Base-by-base conservation (phyloP, 2,329 filamentous ascomycete genomes). In the Fusarium sororula region DNA sequence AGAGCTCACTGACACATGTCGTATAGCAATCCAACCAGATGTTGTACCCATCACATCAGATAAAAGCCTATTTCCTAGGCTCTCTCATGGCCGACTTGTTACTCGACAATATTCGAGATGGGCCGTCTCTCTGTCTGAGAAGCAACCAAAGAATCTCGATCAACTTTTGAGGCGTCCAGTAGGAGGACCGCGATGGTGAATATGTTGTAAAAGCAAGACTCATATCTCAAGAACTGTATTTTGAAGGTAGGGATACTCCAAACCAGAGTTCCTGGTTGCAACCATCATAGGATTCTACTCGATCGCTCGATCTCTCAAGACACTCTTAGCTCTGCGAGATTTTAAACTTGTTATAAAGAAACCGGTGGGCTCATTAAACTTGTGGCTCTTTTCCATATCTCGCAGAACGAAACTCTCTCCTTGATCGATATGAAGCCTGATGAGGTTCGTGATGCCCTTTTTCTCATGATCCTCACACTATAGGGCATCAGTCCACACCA, bases 261-360 rank as follows among this genome's bases (percentile, higher is more conserved):
- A 48, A n/a, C 39, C 51, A n/a, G 37, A 54, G 24, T 39, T 60
- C 20, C 32, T 41, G 67, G 66, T 70, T 70, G 66, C 67, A 70
- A 66, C 59, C 59, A 59, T 44, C 30, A 65, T 65, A 14, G 13
- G n/a, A 39, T 35, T 39, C 11, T 50, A 17, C 26, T 66, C 47
- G 39, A 70, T 70, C 67, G 41, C 53, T 66, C 66, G 59, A 70
- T 70, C 67, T 55, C 60, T 35, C 59, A 60, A 70, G 67, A 70
- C 66, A 70, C 41, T 59, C 28, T 66, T 42, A n/a, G 37, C 39
- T 53, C 42, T 60, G 42, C 47, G 22, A 50, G 47, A 59, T 41
- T 45, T 48, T 24, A 24, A n/a, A 51, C 30, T 45, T 58, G 17
- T 38, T 55, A 70, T 70, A 70, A 70, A 69, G 60, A 22, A 66